A percentile compares a stretch with the other conserved stretches of the same genome.
Conservation (phyloP, 2,329 filamentous ascomycete species). For the Pestalotiopsis sp. region DNA sequence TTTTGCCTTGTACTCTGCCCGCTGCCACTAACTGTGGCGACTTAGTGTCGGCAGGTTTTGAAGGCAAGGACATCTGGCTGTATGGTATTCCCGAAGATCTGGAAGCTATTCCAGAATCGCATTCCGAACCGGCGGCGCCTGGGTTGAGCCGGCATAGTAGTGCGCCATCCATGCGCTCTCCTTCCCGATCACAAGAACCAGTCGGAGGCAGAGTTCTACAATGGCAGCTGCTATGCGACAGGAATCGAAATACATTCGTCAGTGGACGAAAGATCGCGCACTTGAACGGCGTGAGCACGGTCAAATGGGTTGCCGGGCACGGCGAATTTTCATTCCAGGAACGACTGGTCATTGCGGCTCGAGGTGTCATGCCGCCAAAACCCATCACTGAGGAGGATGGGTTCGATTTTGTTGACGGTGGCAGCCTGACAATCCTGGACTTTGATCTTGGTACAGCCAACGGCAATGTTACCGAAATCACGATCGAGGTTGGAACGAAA, state of each 20-base stretch:
- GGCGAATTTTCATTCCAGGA: slow-evolving; percentile 51
- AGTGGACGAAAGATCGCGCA: slow-evolving; percentile 67
- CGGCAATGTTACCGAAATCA: slow-evolving; percentile 60
- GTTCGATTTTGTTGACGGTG: slow-evolving; percentile 77
- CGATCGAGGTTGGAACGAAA: slow-evolving; percentile 74
- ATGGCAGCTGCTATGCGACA: slow-evolving; percentile 72
- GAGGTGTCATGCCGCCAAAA: slow-evolving; percentile 64
- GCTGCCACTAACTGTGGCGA: slow-evolving; percentile 71
- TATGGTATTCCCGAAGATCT: slow-evolving; percentile 78
- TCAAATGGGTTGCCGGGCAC: slow-evolving; percentile 71
- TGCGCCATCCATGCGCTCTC: slow-evolving; percentile 42
- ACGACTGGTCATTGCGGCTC: slow-evolving; percentile 70
- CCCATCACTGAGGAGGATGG: slow-evolving; percentile 69
- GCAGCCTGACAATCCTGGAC: slow-evolving; percentile 72
- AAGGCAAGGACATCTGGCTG: slow-evolving; percentile 73
- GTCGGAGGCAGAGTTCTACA: slow-evolving; percentile 54
- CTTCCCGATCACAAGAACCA: slow-evolving; percentile 38
- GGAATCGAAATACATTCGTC: slow-evolving; percentile 70
- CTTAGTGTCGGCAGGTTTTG: slow-evolving; percentile 73
- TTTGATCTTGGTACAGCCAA: slow-evolving; percentile 66
- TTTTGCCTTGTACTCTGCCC: slow-evolving; percentile 70
- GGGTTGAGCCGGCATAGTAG: slow-evolving; percentile 41
- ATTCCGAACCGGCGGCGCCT: slow-evolving; percentile 29
- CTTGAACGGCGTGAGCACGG: slow-evolving; percentile 66
- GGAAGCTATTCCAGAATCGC: slow-evolving; percentile 57